phyloP scores from a whole-genome alignment of 2,329 filamentous ascomycete genomes.

The Aspergillus caelatus region DNA sequence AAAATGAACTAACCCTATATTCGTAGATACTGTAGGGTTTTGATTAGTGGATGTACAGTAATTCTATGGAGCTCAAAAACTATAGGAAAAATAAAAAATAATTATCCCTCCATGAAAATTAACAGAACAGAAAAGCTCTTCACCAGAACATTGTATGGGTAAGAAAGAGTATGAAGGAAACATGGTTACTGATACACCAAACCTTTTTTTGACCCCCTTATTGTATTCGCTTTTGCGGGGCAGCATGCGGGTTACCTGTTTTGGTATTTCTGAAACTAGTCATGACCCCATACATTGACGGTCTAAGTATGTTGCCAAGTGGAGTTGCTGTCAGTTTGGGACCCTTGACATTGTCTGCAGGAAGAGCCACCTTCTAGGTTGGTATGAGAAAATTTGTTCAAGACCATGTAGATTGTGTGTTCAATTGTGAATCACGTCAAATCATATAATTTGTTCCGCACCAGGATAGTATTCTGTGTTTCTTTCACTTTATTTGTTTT shows the following conservation, averaged over 20 bases:
- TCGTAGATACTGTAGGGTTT: background rate
- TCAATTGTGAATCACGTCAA: background rate
- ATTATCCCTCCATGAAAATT: background rate
- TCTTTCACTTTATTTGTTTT: background rate
- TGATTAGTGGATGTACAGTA: background rate
- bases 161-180: background rate
- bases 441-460: background rate
- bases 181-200: background rate
- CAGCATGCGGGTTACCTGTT: background rate
- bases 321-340: background rate
- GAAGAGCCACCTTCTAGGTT: background rate
- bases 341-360: conserved; percentile 1
- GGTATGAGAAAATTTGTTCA: background rate
- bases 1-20: background rate
- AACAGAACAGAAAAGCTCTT: background rate
- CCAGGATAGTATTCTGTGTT: background rate
- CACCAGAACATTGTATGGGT: background rate
- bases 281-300: background rate
- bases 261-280: conserved; percentile 8
- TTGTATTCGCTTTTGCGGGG: background rate
- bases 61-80: background rate
- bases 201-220: conserved; percentile 3
- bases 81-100: background rate
- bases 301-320: conserved; percentile 1
- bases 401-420: background rate